phyloP scores from a whole-genome alignment of 192 early-diverging fungal genomes.

The Coemansia sp. region DNA sequence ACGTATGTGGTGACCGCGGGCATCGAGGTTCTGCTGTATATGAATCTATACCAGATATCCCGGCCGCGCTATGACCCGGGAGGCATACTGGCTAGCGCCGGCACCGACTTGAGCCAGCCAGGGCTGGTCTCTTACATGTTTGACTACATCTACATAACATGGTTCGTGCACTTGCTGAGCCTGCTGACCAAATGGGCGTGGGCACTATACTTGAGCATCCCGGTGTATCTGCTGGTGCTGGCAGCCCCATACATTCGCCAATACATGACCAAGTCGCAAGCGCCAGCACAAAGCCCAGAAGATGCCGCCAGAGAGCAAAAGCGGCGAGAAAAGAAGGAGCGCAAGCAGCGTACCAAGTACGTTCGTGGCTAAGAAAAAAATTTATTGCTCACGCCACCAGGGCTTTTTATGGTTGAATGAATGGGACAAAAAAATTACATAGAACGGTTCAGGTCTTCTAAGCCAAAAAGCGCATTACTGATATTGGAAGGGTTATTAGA shows the following conservation, averaged over 20 bases:
- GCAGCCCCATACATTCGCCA: conserved; percentile 37
- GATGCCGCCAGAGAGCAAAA: conserved; percentile 33
- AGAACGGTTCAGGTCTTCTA: too few relatives aligned
- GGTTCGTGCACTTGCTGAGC: conserved; percentile 63
- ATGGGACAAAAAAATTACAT: not conserved
- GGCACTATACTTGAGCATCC: conserved; percentile 45
- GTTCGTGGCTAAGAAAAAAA: conserved; percentile 9
- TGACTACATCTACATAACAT: conserved; percentile 81
- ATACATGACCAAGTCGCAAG: conserved; percentile 11
- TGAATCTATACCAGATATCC: conserved; percentile 23
- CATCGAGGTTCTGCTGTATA: conserved; percentile 4
- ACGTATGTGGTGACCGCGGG: conserved; percentile 24
- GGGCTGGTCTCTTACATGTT: conserved; percentile 71
- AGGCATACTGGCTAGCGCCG: conserved; percentile 49
- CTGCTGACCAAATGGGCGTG: conserved; percentile 42
- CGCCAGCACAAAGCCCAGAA: conserved; percentile 4
- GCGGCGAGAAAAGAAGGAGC: conserved; percentile 49
- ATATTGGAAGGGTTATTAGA: conserved; percentile 11
- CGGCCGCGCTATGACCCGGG: conserved; percentile 42
- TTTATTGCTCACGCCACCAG: too few relatives aligned
- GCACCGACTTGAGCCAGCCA: conserved; percentile 51
- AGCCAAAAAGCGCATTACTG: too few relatives aligned
- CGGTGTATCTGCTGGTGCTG: conserved; percentile 24
- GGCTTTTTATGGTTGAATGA: too few relatives aligned
- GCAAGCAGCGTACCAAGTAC: conserved; percentile 48